phyloP scores from a whole-genome alignment of 179 eudicot genomes.

The Beta macrorhiza region DNA sequence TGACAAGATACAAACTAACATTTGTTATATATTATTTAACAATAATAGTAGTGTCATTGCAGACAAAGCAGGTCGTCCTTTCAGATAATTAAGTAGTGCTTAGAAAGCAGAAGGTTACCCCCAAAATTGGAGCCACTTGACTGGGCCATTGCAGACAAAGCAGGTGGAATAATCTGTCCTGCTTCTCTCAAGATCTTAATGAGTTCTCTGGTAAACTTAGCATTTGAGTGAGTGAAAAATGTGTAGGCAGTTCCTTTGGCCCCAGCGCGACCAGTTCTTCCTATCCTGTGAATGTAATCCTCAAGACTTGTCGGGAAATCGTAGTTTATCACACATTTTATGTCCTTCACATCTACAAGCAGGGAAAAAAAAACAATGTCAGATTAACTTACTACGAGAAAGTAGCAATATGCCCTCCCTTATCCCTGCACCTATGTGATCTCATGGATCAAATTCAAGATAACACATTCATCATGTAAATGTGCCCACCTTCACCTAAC shows the following conservation, averaged over 20 bases:
- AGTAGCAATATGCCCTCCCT: slow-evolving; percentile 36
- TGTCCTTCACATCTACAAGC: slow-evolving; percentile 86
- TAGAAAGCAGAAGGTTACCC: slow-evolving; percentile 39
- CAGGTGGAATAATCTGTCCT: slow-evolving; percentile 74
- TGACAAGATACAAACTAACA: too few relatives aligned
- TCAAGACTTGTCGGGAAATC: slow-evolving; percentile 86
- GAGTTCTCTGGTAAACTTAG: slow-evolving; percentile 78
- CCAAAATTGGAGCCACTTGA: slow-evolving; percentile 50
- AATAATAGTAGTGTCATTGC: too few relatives aligned
- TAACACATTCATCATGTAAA: slow-evolving; percentile 38
- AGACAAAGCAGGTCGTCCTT: too few relatives aligned
- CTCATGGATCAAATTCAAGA: slow-evolving; percentile 42
- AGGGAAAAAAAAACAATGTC: slow-evolving; percentile 19
- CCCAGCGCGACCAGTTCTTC: slow-evolving; percentile 94
- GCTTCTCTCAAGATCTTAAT: slow-evolving; percentile 89
- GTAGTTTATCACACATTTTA: slow-evolving; percentile 79
- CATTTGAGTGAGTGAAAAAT: slow-evolving; percentile 87
- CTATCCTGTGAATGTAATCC: slow-evolving; percentile 90
- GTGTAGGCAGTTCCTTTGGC: slow-evolving; percentile 86
- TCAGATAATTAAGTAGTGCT: background rate
- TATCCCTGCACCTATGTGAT: slow-evolving; percentile 75
- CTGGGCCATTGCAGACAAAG: slow-evolving; percentile 69
- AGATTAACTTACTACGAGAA: slow-evolving; percentile 4
- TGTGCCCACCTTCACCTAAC: slow-evolving; percentile 74
- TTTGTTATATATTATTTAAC: too few relatives aligned